Evolutionary conservation across 768 basidiomycete species (phyloP).

Genomic region (Tremella fuciformis): DNA sequence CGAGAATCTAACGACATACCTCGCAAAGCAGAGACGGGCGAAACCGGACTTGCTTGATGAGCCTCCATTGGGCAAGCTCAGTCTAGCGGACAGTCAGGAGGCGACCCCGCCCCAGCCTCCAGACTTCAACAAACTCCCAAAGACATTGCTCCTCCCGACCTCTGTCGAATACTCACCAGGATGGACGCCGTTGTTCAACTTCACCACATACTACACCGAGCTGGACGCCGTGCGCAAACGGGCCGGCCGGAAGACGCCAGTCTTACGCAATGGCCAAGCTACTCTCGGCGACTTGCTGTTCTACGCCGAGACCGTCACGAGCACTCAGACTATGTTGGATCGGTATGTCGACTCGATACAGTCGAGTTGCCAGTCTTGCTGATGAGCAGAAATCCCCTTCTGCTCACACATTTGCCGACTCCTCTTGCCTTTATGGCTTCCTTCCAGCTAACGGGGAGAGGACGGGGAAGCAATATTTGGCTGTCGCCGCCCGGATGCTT

Average conservation of each 20-base stretch:
- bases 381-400: slow-evolving; percentile 65
- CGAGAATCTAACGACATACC: slow-evolving; percentile 13
- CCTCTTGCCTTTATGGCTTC: slow-evolving; percentile 82
- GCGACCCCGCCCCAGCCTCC: slow-evolving; percentile 57
- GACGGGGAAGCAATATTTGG: slow-evolving; percentile 86
- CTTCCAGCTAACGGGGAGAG: slow-evolving; percentile 80
- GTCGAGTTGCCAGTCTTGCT: neutral
- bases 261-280: slow-evolving; percentile 15
- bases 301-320: slow-evolving; percentile 86
- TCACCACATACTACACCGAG: slow-evolving; percentile 61
- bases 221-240: slow-evolving; percentile 51
- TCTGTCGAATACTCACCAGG: slow-evolving; percentile 42
- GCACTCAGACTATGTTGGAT: slow-evolving; percentile 91
- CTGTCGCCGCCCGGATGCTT: slow-evolving; percentile 87
- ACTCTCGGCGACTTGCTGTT: slow-evolving; percentile 71
- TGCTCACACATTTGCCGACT: slow-evolving; percentile 67
- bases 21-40: slow-evolving; percentile 17
- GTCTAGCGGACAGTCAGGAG: slow-evolving; percentile 20
- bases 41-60: slow-evolving; percentile 14
- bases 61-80: slow-evolving; percentile 7
- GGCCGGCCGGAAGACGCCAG: slow-evolving; percentile 25
- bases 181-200: slow-evolving; percentile 72
- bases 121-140: slow-evolving; percentile 49
- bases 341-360: slow-evolving; percentile 61
- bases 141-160: slow-evolving; percentile 43